Base-by-base conservation (phyloP, 345 rosid genomes). In the Noccaea caerulescens region DNA sequence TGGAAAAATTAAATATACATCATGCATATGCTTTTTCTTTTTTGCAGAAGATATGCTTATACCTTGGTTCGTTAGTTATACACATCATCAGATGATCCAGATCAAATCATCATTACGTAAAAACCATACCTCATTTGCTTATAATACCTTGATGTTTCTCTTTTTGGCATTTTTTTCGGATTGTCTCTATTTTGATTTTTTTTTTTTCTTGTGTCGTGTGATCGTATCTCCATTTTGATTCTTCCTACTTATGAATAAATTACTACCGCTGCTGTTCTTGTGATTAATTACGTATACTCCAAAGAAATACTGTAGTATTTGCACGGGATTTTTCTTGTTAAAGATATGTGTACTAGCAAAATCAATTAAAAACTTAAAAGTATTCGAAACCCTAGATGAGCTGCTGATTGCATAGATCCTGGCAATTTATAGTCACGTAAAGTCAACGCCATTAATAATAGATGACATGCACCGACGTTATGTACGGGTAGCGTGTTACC, bases 401-500 rank as follows among this genome's bases (percentile, higher is more conserved):
- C 7, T 46, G 38, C 11, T 27, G 32, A 20, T 38, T 70, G 20
- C 9, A 30, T 38, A 32, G 13, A 60, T 50, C 39, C 30, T 59
- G 46, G 1, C 25, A 11, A 51, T 54, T n/a, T 32, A 67, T 7
- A 49, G 2, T 25, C 3, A 45, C 34, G 32, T 10, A 46, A 46
- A 64, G 59, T 65, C 71, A 56, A 72, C 58, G 64, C 4, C 41
- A 54, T 33, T 41, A n/a, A 42, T 2, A 39, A 18, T 37, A 10
- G 49, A 36, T 53, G 42, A 34, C 46, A 65, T 65, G 63, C 47
- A 63, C 42, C 56, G 60, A 62, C 63, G 60, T 71, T 36, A 9
- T 49, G 16, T n/a, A 23, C 47, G 27, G 16, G 57, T 57, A 39
- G 20, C 67, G 33, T 51, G 20, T 46, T 37, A 13, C 33, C 6